phyloP scores from a whole-genome alignment of 2,329 filamentous ascomycete species.

The Colletotrichum karsti region DNA sequence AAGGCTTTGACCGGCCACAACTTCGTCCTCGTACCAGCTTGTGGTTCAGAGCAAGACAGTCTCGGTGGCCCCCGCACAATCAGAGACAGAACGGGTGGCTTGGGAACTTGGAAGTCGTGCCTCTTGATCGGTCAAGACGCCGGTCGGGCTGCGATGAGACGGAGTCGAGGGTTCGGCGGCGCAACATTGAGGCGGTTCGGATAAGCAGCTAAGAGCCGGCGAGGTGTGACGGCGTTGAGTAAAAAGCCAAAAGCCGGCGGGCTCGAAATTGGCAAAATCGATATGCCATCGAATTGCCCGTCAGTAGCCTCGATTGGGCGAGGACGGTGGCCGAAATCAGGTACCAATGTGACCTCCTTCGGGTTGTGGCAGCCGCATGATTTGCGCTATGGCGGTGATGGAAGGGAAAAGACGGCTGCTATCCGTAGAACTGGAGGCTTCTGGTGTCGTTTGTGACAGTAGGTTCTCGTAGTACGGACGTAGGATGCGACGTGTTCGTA shows the following conservation, averaged over 20 bases:
- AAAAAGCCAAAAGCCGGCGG: not conserved
- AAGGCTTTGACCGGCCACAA: too few relatives aligned
- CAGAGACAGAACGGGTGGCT: not conserved
- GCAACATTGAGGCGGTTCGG: not conserved
- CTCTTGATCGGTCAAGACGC: not conserved
- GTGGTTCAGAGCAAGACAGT: not conserved
- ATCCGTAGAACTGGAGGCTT: not conserved
- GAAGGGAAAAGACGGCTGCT: not conserved
- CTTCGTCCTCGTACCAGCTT: too few relatives aligned
- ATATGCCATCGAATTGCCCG: not conserved
- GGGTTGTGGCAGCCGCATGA: not conserved
- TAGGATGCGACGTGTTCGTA: not conserved
- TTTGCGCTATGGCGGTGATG: conserved; percentile 1
- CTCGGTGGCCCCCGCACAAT: not conserved
- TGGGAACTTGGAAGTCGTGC: not conserved
- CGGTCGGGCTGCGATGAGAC: not conserved
- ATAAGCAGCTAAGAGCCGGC: not conserved
- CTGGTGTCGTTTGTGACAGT: not conserved
- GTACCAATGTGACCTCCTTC: not conserved
- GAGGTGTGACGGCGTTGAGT: not conserved
- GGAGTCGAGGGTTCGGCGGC: not conserved
- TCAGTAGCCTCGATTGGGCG: not conserved
- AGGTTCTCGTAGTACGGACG: not conserved
- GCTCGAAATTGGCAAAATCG: not conserved
- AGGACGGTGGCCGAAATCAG: not conserved